These are phyloP conservation scores for Corniculantispora saksenae DNA, from an alignment of 2,329 filamentous ascomycete genomes.

Conservation along the genomic window DNA sequence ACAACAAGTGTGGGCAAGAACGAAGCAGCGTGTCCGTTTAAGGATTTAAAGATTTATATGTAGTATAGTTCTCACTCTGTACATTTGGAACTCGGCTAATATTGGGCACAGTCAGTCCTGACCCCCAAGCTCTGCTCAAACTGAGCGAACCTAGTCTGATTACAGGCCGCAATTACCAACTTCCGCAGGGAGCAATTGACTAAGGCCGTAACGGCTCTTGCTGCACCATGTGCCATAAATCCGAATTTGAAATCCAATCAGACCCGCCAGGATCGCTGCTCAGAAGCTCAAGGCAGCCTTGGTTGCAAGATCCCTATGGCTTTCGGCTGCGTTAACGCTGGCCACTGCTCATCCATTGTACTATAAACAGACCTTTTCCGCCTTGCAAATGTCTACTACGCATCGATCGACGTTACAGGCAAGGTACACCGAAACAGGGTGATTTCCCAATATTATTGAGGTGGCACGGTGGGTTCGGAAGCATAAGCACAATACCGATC, in stretches of 20 bases:
- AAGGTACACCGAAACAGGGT: background rate
- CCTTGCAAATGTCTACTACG: background rate
- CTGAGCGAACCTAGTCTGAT: background rate
- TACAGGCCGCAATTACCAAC: background rate
- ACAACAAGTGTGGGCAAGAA: background rate
- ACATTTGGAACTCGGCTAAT: background rate
- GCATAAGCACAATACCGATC: constrained; percentile 8
- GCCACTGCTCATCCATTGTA: background rate
- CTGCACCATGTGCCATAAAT: background rate
- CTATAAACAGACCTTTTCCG: background rate
- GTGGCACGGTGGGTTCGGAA: background rate
- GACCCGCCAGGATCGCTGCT: background rate
- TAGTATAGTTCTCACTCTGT: background rate
- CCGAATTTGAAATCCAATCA: background rate
- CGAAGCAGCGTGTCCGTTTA: background rate
- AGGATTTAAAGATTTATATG: background rate
- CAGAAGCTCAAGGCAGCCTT: background rate
- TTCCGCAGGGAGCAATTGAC: background rate
- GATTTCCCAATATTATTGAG: background rate
- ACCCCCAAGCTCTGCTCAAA: background rate
- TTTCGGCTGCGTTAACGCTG: background rate
- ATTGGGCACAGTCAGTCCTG: background rate
- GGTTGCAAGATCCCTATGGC: background rate
- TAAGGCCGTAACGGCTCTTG: background rate
- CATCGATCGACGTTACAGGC: background rate